Evolutionary conservation across 306 rosid genomes (phyloP).

Genomic region (Rosa persica): DNA sequence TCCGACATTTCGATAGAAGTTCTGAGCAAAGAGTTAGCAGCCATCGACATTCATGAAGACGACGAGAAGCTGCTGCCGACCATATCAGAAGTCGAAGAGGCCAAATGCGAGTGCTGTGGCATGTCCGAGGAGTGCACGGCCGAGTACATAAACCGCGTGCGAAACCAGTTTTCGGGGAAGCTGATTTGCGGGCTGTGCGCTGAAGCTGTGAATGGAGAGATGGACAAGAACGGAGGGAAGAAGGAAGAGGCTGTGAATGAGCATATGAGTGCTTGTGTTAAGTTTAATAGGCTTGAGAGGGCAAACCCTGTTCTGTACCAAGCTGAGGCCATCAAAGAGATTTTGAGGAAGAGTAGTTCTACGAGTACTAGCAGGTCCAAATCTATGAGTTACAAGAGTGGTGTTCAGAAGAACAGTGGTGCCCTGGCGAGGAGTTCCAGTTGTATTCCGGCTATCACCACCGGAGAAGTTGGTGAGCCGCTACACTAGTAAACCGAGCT

Average conservation of each 20-base stretch:
- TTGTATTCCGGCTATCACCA: slow-evolving; percentile 43
- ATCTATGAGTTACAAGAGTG: slow-evolving; percentile 26
- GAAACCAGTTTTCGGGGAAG: slow-evolving; percentile 43
- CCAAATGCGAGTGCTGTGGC: slow-evolving; percentile 68
- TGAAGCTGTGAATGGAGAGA: slow-evolving; percentile 58
- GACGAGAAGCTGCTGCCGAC: slow-evolving; percentile 17
- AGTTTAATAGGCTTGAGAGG: slow-evolving; percentile 55
- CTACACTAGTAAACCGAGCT: background rate
- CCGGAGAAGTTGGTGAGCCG: slow-evolving; percentile 20
- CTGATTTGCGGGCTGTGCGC: slow-evolving; percentile 56
- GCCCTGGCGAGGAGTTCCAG: slow-evolving; percentile 42
- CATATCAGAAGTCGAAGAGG: slow-evolving; percentile 37
- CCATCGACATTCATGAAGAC: background rate
- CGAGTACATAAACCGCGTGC: slow-evolving; percentile 42
- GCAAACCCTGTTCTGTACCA: slow-evolving; percentile 47
- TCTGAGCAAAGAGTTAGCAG: slow-evolving; percentile 23
- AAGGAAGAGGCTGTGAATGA: slow-evolving; percentile 46
- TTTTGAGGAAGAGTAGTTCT: slow-evolving; percentile 40
- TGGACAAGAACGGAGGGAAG: slow-evolving; percentile 46
- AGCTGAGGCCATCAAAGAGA: slow-evolving; percentile 52
- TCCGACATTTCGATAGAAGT: slow-evolving; percentile 40
- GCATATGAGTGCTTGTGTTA: slow-evolving; percentile 50
- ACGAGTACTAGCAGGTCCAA: slow-evolving; percentile 14
- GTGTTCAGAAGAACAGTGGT: background rate
- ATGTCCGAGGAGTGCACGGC: slow-evolving; percentile 56